Base-by-base conservation (phyloP, 2,329 filamentous ascomycete species). In the Penicillium capsulatum region DNA sequence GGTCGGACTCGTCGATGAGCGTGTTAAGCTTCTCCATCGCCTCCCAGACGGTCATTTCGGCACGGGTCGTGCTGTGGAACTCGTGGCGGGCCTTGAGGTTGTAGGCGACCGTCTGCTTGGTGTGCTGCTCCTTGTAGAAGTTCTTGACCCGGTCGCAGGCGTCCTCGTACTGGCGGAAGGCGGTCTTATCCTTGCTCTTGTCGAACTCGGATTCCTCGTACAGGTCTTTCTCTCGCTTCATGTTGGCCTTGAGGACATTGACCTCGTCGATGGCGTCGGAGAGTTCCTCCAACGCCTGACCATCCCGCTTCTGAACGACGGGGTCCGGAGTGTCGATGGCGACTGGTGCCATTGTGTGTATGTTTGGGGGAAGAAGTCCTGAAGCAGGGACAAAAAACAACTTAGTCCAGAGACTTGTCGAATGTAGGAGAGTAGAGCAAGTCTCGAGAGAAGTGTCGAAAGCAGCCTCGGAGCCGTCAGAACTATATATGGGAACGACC, bases 11-110 rank as follows among this genome's bases (percentile, higher is more conserved):
- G 68, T 95, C 89, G 64, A 94, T 85, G 36, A 94, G 77, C 0
- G 84, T 88, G 75, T 94, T 87, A 59, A 94, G 82, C 68, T 88
- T 90, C 76, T 94, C 86, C 69, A 94, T 92, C 14, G 89, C 89
- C 64, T 94, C 75, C 89, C 88, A 94, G 63, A 94, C 76, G 47
- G 82, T 84, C 85, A 94, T 87, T 64, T 84, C 76, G 11, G 83
- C 80, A 38, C 84, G 79, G 2, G 77, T 77, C 45, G 81, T 77
- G 49, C 74, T 75, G 64, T 81, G 71, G 70, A 88, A 86, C 38
- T 76, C 70, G 53, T 84, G 80, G 39, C 89, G 85, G 10, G 85
- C 86, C 48, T 81, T 80, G 30, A 94, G 75, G 72, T 94, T 94
- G 76, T 90, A 94, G 7, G 85, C 33, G 1, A 72, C 68, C 0